A percentile compares a stretch with the other conserved stretches of the same genome.
phyloP scores from a whole-genome alignment of 106 monocot species.

The Chionographis japonica region DNA sequence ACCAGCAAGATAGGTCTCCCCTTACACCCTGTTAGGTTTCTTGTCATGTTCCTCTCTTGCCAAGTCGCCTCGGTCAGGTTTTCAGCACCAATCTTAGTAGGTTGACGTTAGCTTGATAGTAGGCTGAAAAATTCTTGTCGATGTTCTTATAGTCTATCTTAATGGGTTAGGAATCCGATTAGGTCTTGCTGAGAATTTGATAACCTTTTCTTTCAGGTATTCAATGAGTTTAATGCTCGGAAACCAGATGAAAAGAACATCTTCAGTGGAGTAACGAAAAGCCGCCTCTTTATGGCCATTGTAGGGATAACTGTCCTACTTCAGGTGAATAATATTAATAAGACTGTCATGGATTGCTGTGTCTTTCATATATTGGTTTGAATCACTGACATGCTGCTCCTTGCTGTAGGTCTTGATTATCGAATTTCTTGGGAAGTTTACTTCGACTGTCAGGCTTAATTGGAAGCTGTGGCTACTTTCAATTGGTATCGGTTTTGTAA shows the following conservation, averaged over 20 bases:
- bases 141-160: neutral
- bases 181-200: neutral
- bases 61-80: too few relatives aligned
- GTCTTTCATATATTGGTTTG: neutral
- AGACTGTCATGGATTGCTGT: neutral
- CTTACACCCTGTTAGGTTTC: too few relatives aligned
- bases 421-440: constrained; percentile 87
- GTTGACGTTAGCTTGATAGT: too few relatives aligned
- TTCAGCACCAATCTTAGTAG: too few relatives aligned
- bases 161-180: neutral
- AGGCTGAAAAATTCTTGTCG: neutral
- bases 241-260: constrained; percentile 91
- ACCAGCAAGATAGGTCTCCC: too few relatives aligned
- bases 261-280: constrained; percentile 69
- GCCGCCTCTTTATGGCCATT: constrained; percentile 75
- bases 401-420: constrained; percentile 65
- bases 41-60: too few relatives aligned
- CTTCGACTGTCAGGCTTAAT: constrained; percentile 59
- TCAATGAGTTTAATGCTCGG: constrained; percentile 96
- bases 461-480: constrained; percentile 85
- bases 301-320: constrained; percentile 62
- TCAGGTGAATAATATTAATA: constrained; percentile 37
- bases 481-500: constrained; percentile 58
- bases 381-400: neutral
- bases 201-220: constrained; percentile 43